Percentiles rank a stretch among this genome's conserved stretches.
Conservation (phyloP, 768 basidiomycete genomes). For the Hypholoma fasciculare region DNA sequence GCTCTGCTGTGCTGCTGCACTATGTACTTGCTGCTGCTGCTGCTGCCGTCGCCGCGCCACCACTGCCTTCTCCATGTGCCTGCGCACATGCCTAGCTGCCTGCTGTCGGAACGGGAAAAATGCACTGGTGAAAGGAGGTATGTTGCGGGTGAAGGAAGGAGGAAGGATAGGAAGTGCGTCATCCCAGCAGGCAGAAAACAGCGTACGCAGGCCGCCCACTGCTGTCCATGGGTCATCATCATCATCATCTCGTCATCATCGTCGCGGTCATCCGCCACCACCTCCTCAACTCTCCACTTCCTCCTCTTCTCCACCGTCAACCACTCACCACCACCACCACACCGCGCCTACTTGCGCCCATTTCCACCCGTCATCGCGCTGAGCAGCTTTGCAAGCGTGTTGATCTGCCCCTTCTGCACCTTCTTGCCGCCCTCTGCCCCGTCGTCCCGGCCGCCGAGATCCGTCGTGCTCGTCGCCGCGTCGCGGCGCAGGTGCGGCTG, state of each 20-base stretch:
- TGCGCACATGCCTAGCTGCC: background rate
- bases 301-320: slow-evolving; percentile 3
- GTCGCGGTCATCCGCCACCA: slow-evolving; percentile 6
- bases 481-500: slow-evolving; percentile 47
- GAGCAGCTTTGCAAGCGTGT: slow-evolving; percentile 89
- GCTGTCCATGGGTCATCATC: slow-evolving; percentile 14
- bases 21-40: background rate
- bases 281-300: background rate
- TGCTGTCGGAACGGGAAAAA: background rate
- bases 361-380: slow-evolving; percentile 49
- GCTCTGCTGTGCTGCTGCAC: background rate
- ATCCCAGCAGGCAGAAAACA: slow-evolving; percentile 2
- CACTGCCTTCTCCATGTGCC: background rate
- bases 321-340: slow-evolving; percentile 5
- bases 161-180: slow-evolving; percentile 1
- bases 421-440: slow-evolving; percentile 57
- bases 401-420: slow-evolving; percentile 89
- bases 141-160: background rate
- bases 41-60: background rate
- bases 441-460: slow-evolving; percentile 52
- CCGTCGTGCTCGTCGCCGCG: slow-evolving; percentile 75
- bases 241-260: slow-evolving; percentile 12
- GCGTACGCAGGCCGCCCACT: background rate
- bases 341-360: slow-evolving; percentile 42
- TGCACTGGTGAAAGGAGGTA: no score